Evolutionary conservation across 2,329 filamentous ascomycete species (phyloP), one percentile per base, ranked within the genome.

Genomic region (Fusarium oxysporum): DNA sequence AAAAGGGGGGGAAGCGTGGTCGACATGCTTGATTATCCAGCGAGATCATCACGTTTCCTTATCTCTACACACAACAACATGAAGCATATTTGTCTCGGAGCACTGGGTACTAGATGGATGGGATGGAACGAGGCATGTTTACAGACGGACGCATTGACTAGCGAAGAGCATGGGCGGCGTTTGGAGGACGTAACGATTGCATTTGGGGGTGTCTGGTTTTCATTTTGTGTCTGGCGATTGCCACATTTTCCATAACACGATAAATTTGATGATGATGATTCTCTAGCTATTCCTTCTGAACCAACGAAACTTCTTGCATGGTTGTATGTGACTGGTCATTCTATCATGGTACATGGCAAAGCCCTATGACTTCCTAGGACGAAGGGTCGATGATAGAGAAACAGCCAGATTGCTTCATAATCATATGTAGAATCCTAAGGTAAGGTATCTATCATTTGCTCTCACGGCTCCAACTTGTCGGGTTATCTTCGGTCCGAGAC

Each of bases 1-100:
- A 85, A 19, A 83, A 82, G 35, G 81, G 81, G 40, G 81, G 83
- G 45, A 90, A 90, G 79, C 82, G 88, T 64, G 85, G 82, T 59
- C 83, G 88, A 57, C 87, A 90, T 71, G 71, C 80, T 63, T 83
- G 74, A 81, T 44, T 30, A 21, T 35, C 23, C 23, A 25, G 16
- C 30, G 25, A 43, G 32, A 33, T 28, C 32, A 28, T 32, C 56
- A 62, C 21, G 23, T 43, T 67, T 62, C 45, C 60, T 56, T 66
- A 40, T 70, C 17, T 74, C 67, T 65, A 47, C 57, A 57, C 32
- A 37, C 40, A 48, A 70, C 38, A 66, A 56, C 43, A 56, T 38
- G 60, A 40, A 53, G 51, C 60, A 75, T 65, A 59, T 63, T 69
- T 72, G 70, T 72, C 62, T 69, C 51, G 68, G 67, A 68, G 71